Base-by-base conservation (phyloP, 108 stramenopile genomes). In the Nannochloropsis gaditana region DNA sequence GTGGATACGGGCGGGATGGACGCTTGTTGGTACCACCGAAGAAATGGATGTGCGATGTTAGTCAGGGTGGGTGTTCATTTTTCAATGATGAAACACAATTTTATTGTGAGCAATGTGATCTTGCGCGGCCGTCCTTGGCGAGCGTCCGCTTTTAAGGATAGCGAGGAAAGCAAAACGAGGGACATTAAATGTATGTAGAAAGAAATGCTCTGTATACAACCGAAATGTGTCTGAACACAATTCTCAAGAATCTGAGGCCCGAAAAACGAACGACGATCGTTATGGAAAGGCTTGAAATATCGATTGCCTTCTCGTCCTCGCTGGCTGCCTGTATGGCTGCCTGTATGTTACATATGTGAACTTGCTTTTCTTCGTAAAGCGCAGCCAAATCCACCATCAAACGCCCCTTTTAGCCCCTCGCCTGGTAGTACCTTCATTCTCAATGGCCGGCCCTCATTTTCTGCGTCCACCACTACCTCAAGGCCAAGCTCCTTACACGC, bases 301-400 rank as follows among this genome's bases (percentile, higher is more conserved):
- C 31, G 31, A 31, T 31, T 31, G 31, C 31, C 31, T 31, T 31
- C 1, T 31, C 31, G 31, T 31, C 31, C 31, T 31, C 31, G 31
- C 31, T 31, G 31, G 31, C 31, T 31, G 31, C 31, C 31, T 31
- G 31, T 31, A 31, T 31, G 31, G 31, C 31, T 31, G 31, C 31
- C 31, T 31, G 31, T 31, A 31, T 31, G 0, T 31, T 31, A 31
- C 31, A 31, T 73, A 73, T n/a, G 59, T 15, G 15, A 15, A n/a
- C 59, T 73, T 2, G 59, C 59, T 73, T 73, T 73, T 73, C 59
- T 73, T n/a, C 59, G 59, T n/a, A 73, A 73, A n/a, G 59, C 59
- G n/a, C 59, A 73, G 15, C 59, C 59, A 73, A 73, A 73, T n/a
- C 59, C 59, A 73, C 59, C 59, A 73, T 73, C 59, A 73, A 73